phyloP scores from a whole-genome alignment of 305 asterid genomes.

The Petunia hybrid region DNA sequence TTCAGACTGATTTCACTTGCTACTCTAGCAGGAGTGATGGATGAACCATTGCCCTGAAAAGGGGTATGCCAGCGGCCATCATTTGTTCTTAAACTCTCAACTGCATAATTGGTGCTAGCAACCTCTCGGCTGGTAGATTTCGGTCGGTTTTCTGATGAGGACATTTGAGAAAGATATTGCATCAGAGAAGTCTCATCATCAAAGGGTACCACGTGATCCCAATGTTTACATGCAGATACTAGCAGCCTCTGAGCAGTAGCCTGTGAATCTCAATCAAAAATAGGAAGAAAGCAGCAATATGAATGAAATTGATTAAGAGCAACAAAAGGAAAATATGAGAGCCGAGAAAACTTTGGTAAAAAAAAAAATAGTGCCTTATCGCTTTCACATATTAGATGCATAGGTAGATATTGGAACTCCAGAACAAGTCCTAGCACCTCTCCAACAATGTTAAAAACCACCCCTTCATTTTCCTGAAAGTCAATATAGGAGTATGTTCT shows the following conservation, averaged over 20 bases:
- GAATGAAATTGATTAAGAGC: background rate
- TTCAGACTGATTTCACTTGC: background rate
- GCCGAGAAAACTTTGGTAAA: background rate
- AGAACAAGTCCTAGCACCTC: slow-evolving; percentile 43
- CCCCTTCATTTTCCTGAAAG: slow-evolving; percentile 33
- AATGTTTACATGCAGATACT: slow-evolving; percentile 42
- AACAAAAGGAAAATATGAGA: slow-evolving; percentile 11
- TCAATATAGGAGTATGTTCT: slow-evolving; percentile 24
- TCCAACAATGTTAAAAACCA: slow-evolving; percentile 49
- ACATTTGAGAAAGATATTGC: slow-evolving; percentile 35
- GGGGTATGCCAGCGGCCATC: slow-evolving; percentile 30
- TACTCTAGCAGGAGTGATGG: background rate
- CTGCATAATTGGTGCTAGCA: background rate
- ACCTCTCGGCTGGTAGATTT: slow-evolving; percentile 26
- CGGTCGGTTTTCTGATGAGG: background rate
- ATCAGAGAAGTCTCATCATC: slow-evolving; percentile 41
- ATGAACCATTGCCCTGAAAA: slow-evolving; percentile 22
- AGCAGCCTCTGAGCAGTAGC: slow-evolving; percentile 42
- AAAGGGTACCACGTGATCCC: slow-evolving; percentile 26
- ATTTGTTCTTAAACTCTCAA: slow-evolving; percentile 8
- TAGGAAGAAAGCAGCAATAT: background rate
- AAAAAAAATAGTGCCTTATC: slow-evolving; percentile 41
- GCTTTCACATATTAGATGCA: slow-evolving; percentile 31
- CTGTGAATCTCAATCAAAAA: slow-evolving; percentile 39
- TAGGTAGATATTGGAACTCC: slow-evolving; percentile 36